Evolutionary conservation across 371 early-diverging fungal species (phyloP).

Genomic region (Phascolomyces articulosus): DNA sequence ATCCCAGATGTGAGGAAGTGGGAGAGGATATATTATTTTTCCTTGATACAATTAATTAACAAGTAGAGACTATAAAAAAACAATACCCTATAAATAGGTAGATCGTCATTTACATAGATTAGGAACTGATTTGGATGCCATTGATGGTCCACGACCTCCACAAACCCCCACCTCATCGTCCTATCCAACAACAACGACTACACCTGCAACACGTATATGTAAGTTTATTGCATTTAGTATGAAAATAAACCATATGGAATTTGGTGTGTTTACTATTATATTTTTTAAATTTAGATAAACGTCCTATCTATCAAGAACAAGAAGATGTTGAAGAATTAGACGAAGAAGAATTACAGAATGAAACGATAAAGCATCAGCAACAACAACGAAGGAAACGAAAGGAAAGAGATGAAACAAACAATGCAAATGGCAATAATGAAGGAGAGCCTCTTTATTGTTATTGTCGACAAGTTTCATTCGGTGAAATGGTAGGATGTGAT

Average conservation of each 20-base stretch:
- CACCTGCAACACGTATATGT: neutral
- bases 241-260: too few species aligned
- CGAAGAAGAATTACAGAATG: conserved; percentile 16
- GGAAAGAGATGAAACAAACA: conserved; percentile 29
- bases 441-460: conserved; percentile 93
- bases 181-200: neutral
- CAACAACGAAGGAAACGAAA: conserved; percentile 36
- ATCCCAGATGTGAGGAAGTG: too few species aligned
- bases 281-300: conserved; percentile 8
- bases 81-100: conserved; percentile 22
- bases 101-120: conserved; percentile 44
- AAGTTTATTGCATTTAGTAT: too few species aligned
- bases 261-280: too few species aligned
- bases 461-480: conserved; percentile 95
- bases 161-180: neutral
- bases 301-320: conserved; percentile 19
- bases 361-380: conserved; percentile 18
- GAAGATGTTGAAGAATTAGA: conserved; percentile 31
- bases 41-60: neutral
- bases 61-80: too few species aligned
- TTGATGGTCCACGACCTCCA: conserved; percentile 25
- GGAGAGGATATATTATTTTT: neutral
- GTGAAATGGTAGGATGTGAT: conserved; percentile 98
- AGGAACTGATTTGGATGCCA: conserved; percentile 36
- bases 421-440: conserved; percentile 15